Conservation (phyloP, 164 flowering plant genomes). For the Euptelea pleiosperma region DNA sequence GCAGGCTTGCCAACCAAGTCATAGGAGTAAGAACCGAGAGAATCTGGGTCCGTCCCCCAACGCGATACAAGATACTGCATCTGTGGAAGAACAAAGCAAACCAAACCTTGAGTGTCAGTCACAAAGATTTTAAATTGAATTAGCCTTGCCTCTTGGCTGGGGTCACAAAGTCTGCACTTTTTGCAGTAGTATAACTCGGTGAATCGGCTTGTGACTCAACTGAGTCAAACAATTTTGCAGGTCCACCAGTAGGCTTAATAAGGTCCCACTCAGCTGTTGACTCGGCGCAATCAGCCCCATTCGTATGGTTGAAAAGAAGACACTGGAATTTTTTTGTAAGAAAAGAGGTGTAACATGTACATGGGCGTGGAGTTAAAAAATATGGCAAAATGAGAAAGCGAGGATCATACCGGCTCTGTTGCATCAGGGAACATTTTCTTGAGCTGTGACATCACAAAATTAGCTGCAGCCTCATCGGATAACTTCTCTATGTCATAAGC, state of each 20-base stretch:
- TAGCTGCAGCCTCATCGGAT: constrained; percentile 59
- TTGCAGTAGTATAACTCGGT: not conserved
- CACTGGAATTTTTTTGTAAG: too few species aligned
- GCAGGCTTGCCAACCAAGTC: constrained; percentile 73
- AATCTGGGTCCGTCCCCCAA: constrained; percentile 82
- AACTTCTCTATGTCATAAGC: constrained; percentile 81
- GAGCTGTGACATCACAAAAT: constrained; percentile 77
- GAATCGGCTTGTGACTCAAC: too few species aligned
- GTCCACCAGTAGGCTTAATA: too few species aligned
- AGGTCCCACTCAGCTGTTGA: too few species aligned
- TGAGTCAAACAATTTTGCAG: too few species aligned
- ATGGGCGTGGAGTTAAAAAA: too few species aligned
- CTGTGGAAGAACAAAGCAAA: constrained; percentile 29
- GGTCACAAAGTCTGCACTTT: too few species aligned
- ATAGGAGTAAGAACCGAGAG: constrained; percentile 81
- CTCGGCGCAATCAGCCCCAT: too few species aligned
- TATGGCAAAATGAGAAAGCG: constrained; percentile 4
- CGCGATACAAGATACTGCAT: constrained; percentile 78
- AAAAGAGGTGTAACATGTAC: too few species aligned
- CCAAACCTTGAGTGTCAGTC: not conserved
- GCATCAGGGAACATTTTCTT: constrained; percentile 82
- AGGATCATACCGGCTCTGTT: constrained; percentile 62
- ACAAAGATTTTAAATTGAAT: not conserved
- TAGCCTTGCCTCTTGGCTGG: not conserved
- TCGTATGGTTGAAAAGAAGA: too few species aligned